These are phyloP conservation scores for Penicillium oxalicum DNA, from an alignment of 2,329 filamentous ascomycete genomes.

Conservation along the genomic window DNA sequence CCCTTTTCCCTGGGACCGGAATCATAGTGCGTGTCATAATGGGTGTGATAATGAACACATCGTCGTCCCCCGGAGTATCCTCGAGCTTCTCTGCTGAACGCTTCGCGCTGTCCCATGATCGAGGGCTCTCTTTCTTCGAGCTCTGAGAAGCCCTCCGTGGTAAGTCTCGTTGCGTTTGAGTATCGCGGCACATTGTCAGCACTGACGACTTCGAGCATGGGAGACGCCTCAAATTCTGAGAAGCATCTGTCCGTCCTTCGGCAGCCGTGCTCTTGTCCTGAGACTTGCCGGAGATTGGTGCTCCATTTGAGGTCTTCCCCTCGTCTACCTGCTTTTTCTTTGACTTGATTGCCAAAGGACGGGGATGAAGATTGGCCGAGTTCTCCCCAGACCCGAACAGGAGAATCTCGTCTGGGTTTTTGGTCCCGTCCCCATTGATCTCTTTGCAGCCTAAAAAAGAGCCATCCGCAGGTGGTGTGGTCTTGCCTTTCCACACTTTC, in stretches of 20 bases:
- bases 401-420: slow-evolving; percentile 35
- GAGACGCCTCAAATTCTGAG: slow-evolving; percentile 32
- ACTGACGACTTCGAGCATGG: slow-evolving; percentile 30
- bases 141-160: slow-evolving; percentile 15
- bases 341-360: slow-evolving; percentile 17
- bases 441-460: slow-evolving; percentile 40
- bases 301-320: slow-evolving; percentile 10
- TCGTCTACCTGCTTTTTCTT: slow-evolving; percentile 20
- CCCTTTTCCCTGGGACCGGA: slow-evolving; percentile 19
- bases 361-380: slow-evolving; percentile 19
- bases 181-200: slow-evolving; percentile 22
- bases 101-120: slow-evolving; percentile 6
- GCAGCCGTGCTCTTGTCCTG: slow-evolving; percentile 19
- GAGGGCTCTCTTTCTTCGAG: slow-evolving; percentile 22
- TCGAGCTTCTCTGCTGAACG: slow-evolving; percentile 13
- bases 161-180: slow-evolving; percentile 12
- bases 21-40: slow-evolving; percentile 40
- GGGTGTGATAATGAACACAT: slow-evolving; percentile 37
- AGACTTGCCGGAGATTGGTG: slow-evolving; percentile 3
- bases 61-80: slow-evolving; percentile 19
- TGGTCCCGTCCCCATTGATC: slow-evolving; percentile 29
- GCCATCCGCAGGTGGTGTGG: slow-evolving; percentile 23
- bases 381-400: slow-evolving; percentile 28
- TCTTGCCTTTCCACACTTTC: slow-evolving; percentile 18
- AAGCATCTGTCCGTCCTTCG: slow-evolving; percentile 27